phyloP scores from a whole-genome alignment of 2,329 filamentous ascomycete species.

The Arthroderma sp. region DNA sequence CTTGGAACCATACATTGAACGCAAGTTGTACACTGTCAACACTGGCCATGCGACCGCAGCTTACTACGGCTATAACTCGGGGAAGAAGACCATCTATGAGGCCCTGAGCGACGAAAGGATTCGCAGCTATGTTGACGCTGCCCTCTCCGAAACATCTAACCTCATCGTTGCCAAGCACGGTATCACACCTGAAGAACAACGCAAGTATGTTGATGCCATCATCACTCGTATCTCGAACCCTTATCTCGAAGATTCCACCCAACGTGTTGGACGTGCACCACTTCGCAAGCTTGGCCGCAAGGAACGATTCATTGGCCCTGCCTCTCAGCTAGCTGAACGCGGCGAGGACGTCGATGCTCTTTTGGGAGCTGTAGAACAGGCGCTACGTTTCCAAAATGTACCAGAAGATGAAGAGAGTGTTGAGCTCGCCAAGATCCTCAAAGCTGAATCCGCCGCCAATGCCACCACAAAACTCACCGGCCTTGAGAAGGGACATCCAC shows the following conservation, averaged over 20 bases:
- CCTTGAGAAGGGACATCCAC: constrained; percentile 59
- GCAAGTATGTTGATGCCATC: constrained; percentile 82
- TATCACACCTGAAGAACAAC: constrained; percentile 62
- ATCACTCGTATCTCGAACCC: constrained; percentile 87
- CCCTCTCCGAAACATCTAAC: constrained; percentile 70
- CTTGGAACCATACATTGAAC: constrained; percentile 91
- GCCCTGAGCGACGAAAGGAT: constrained; percentile 72
- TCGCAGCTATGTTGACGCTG: constrained; percentile 62
- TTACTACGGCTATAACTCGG: constrained; percentile 81
- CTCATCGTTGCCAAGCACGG: constrained; percentile 80
- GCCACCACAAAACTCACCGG: constrained; percentile 73
- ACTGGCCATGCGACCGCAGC: constrained; percentile 92
- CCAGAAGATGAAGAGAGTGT: constrained; percentile 79
- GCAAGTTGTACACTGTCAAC: constrained; percentile 99
- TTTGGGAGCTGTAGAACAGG: constrained; percentile 75
- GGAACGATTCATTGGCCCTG: constrained; percentile 90
- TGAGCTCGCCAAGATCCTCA: constrained; percentile 76
- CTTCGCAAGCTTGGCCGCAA: constrained; percentile 87
- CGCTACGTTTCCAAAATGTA: constrained; percentile 89
- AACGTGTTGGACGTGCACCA: constrained; percentile 89
- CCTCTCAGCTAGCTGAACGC: constrained; percentile 72
- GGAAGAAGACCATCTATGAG: constrained; percentile 81
- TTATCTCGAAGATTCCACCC: constrained; percentile 78
- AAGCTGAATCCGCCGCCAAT: constrained; percentile 55
- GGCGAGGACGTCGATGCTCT: constrained; percentile 61